These are phyloP conservation scores for Mimosa pudica DNA, from an alignment of 306 rosid genomes.

Conservation along the genomic window DNA sequence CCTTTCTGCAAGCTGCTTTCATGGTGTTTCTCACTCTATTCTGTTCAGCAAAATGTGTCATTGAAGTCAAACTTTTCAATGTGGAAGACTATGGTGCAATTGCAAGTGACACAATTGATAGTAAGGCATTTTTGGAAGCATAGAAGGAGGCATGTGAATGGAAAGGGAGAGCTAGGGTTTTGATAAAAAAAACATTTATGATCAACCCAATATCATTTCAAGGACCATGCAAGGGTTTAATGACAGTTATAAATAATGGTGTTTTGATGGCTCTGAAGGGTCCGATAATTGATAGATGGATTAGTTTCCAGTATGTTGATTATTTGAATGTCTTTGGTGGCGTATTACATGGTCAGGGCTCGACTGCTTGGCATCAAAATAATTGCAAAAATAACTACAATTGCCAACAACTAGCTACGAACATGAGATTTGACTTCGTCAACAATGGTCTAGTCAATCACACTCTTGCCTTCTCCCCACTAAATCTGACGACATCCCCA, in stretches of 20 bases:
- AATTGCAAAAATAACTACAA: no score
- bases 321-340: no score
- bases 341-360: no score
- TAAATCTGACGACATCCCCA: no score
- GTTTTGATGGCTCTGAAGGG: conserved; percentile 47
- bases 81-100: conserved; percentile 44
- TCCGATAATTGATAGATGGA: background rate
- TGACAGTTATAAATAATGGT: conserved; percentile 43
- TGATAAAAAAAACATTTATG: conserved; percentile 45
- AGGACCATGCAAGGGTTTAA: conserved; percentile 59
- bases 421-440: no score
- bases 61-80: conserved; percentile 4
- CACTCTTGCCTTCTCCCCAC: no score
- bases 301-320: no score
- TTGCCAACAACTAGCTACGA: no score
- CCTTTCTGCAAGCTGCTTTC: background rate
- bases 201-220: conserved; percentile 40
- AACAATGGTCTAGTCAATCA: no score
- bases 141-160: conserved; percentile 51
- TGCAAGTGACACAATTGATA: conserved; percentile 32
- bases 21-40: conserved; percentile 17
- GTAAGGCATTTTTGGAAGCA: conserved; percentile 47
- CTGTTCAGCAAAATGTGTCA: conserved; percentile 16
- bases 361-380: no score
- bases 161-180: conserved; percentile 30